These are phyloP conservation scores for Magnusiomyces tetraspermus DNA, from an alignment of 1,139 yeast species.

Conservation along the genomic window DNA sequence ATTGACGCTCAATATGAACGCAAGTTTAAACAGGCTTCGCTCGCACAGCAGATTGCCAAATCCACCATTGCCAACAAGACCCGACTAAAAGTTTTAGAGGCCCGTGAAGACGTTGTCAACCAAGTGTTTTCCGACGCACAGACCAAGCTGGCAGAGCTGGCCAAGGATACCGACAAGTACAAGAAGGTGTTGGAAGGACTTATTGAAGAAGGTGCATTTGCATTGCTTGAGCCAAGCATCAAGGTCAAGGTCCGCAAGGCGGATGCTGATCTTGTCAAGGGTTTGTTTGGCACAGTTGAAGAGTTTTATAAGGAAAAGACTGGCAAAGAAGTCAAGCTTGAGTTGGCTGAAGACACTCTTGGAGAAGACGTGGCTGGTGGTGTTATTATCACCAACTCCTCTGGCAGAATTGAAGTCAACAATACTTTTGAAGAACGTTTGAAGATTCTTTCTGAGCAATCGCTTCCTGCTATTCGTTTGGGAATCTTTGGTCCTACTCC, in stretches of 20 bases:
- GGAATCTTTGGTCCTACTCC: constrained; percentile 59
- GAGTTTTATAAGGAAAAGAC: constrained; percentile 50
- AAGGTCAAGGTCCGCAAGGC: constrained; percentile 37
- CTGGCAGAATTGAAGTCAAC: constrained; percentile 79
- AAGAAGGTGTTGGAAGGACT: constrained; percentile 62
- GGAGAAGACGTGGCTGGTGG: constrained; percentile 70
- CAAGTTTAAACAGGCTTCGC: constrained; percentile 80
- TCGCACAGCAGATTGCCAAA: constrained; percentile 91
- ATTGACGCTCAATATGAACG: constrained; percentile 75
- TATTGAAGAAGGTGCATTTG: constrained; percentile 58
- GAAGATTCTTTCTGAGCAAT: constrained; percentile 66
- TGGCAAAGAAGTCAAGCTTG: constrained; percentile 14
- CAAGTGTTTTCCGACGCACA: constrained; percentile 66
- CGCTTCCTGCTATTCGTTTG: constrained; percentile 71
- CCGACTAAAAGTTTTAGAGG: constrained; percentile 77
- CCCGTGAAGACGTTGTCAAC: constrained; percentile 74
- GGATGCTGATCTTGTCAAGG: constrained; percentile 44
- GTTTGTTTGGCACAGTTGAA: constrained; percentile 53
- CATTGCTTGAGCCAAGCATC: constrained; percentile 56
- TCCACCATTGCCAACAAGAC: constrained; percentile 93
- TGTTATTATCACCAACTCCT: constrained; percentile 55
- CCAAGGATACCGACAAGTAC: constrained; percentile 49
- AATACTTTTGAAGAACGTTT: constrained; percentile 94
- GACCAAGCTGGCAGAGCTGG: constrained; percentile 45
- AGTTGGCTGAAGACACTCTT: constrained; percentile 37